These are phyloP conservation scores for rapeseed (Brassica napus) DNA, from an alignment of 345 rosid species.

Conservation along the genomic window DNA sequence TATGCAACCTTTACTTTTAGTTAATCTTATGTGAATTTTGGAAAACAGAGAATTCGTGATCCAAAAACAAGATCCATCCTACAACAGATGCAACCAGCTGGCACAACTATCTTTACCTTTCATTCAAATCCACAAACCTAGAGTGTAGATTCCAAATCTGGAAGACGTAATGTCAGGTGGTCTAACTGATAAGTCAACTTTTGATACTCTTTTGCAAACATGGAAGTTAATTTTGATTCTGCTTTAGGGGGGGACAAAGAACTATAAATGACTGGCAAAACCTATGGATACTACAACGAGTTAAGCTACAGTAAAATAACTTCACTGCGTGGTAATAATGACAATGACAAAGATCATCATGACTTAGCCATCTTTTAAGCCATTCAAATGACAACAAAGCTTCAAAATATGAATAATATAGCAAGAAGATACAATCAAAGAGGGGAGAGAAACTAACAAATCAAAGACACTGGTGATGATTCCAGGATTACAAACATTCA, in stretches of 20 bases:
- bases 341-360: slow-evolving; percentile 10
- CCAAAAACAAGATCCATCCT: neutral
- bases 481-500: slow-evolving; percentile 15
- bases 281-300: neutral
- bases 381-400: slow-evolving; percentile 16
- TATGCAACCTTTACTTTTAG: neutral
- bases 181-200: neutral
- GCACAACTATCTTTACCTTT: neutral
- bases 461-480: slow-evolving; percentile 19
- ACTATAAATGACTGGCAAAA: neutral
- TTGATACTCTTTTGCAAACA: neutral
- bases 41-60: neutral
- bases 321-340: slow-evolving; percentile 1
- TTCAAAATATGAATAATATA: slow-evolving; percentile 25
- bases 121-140: neutral
- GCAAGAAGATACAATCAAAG: slow-evolving; percentile 9
- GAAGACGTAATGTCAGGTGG: neutral
- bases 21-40: neutral
- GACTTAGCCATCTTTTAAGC: neutral
- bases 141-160: slow-evolving; percentile 11
- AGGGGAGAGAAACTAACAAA: slow-evolving; percentile 24
- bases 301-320: neutral
- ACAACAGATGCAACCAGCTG: neutral
- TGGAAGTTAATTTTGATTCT: neutral
- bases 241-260: neutral